These are phyloP conservation scores for Naegleria lovaniensis DNA, from an alignment of 208 protist species.

Conservation along the genomic window DNA sequence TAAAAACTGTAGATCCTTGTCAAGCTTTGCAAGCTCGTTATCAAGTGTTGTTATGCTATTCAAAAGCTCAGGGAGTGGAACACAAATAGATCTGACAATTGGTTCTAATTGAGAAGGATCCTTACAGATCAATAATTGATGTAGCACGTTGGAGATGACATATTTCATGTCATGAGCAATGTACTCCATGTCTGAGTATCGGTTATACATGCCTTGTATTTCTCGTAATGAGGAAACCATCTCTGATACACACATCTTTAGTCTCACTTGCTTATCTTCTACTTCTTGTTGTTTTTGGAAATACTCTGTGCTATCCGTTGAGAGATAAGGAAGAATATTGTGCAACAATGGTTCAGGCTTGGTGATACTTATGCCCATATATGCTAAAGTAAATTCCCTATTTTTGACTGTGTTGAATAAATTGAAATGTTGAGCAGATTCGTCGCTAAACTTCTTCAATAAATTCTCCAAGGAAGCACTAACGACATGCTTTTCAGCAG, in stretches of 20 bases:
- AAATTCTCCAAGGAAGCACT: not conserved
- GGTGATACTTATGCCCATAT: not conserved
- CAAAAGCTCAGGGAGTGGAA: not conserved
- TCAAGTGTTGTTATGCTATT: not conserved
- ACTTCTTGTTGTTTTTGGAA: not conserved
- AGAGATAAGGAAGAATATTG: not conserved
- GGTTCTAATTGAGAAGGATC: not conserved
- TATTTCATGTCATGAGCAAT: not conserved
- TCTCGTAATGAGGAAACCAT: not conserved
- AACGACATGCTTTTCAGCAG: not conserved
- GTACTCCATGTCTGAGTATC: not conserved
- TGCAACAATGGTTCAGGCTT: not conserved
- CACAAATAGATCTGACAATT: not conserved
- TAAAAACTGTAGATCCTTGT: not conserved
- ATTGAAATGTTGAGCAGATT: not conserved
- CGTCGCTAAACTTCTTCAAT: not conserved
- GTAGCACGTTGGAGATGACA: not conserved
- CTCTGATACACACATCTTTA: not conserved
- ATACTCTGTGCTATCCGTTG: not conserved
- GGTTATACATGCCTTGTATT: not conserved
- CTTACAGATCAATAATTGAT: not conserved
- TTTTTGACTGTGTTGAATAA: not conserved
- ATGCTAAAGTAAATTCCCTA: not conserved
- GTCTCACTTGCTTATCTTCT: not conserved
- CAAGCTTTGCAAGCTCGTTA: not conserved